Base-by-base conservation (phyloP, 345 rosid species). In the Sisymbrium altissimum region DNA sequence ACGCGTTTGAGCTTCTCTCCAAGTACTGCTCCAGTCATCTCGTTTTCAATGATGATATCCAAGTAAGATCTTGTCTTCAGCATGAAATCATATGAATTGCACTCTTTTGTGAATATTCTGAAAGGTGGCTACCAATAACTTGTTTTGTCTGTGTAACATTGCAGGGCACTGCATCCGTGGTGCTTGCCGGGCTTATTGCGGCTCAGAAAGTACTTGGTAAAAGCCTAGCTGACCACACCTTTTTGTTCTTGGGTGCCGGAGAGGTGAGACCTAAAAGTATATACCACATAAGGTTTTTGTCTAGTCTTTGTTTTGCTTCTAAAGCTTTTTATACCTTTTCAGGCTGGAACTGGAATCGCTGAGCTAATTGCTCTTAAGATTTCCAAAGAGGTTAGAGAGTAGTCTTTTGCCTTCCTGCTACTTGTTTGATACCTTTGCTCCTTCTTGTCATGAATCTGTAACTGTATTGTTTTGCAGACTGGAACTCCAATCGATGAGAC, bases 151-250 rank as follows among this genome's bases (percentile, higher is more conserved):
- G 25, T 23, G 25, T 23, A 23, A 23, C 1, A 23, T 23, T 84
- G 36, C 86, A 94, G 98, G 98, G 98, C 23, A 94, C 98, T 60
- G 97, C 96, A 66, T 89, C 97, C 6, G 98, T 94, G 76, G 98
- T 94, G 21, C 85, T 94, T 66, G 87, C 97, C 10, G 97, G 98
- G 30, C 86, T 94, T 68, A 79, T 94, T 77, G 85, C 97, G 0
- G 86, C 95, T 70, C 79, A 86, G 80, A 86, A 86, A 74, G 67
- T 87, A 65, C 81, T 89, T 43, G 92, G 89, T 41, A 89, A 90
- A 79, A 82, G 69, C 75, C 81, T 94, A 10, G 81, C 90, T 23
- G 93, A 94, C 57, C 98, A 94, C 64, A 91, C 78, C 49, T 91
- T 91, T 86, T 78, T 94, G 53, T 94, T 94, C 87, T 80, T 94